phyloP scores from a whole-genome alignment of 2,329 filamentous ascomycete genomes.

The Cladobotryum mycophilum region DNA sequence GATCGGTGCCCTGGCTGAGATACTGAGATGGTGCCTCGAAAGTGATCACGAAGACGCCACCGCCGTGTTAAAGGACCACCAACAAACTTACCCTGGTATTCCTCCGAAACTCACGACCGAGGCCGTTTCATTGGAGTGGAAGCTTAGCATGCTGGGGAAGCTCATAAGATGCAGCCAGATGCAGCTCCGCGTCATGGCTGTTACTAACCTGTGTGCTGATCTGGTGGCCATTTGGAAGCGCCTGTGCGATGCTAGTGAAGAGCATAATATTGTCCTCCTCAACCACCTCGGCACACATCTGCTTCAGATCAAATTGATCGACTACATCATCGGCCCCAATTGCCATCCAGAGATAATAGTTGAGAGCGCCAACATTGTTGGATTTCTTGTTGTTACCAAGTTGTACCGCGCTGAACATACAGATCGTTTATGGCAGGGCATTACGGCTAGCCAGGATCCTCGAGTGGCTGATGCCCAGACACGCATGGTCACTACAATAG shows the following conservation, averaged over 20 bases:
- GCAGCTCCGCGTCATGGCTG: conserved; percentile 77
- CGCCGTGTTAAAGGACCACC: conserved; percentile 21
- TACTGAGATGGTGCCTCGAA: conserved; percentile 37
- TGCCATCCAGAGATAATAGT: conserved; percentile 87
- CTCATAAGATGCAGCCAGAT: conserved; percentile 81
- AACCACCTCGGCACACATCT: conserved; percentile 65
- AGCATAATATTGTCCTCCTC: conserved; percentile 44
- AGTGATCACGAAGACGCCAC: conserved; percentile 31
- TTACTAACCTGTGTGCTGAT: conserved; percentile 65
- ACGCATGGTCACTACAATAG: conserved; percentile 50
- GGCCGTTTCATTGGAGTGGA: conserved; percentile 59
- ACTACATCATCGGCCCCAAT: conserved; percentile 83
- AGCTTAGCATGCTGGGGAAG: conserved; percentile 60
- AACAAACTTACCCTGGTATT: conserved; percentile 29
- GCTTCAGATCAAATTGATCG: conserved; percentile 62
- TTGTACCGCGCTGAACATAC: conserved; percentile 67
- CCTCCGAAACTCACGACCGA: conserved; percentile 35
- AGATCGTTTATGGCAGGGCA: conserved; percentile 77
- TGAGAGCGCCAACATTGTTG: conserved; percentile 75
- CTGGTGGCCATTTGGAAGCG: conserved; percentile 62
- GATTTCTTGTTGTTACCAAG: conserved; percentile 75
- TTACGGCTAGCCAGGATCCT: conserved; percentile 75
- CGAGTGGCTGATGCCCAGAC: conserved; percentile 77
- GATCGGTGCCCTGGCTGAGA: conserved; percentile 37
- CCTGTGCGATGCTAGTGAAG: conserved; percentile 41